These are phyloP conservation scores for Camptophora hylomeconis DNA, from an alignment of 2,329 filamentous ascomycete species.

Conservation along the genomic window DNA sequence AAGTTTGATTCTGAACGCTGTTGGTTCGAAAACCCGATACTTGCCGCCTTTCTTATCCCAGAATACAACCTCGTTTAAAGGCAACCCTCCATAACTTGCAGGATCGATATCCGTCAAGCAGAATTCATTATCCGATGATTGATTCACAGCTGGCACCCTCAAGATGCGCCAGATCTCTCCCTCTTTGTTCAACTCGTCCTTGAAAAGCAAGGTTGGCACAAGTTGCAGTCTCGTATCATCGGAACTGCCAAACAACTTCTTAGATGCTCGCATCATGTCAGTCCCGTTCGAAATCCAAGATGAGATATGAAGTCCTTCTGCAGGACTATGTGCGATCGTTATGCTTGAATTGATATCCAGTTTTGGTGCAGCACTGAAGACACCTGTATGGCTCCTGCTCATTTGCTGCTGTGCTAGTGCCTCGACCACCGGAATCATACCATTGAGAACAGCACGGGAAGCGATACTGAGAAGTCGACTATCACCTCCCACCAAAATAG, in stretches of 20 bases:
- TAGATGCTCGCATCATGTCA: constrained; percentile 5
- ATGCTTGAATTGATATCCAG: constrained; percentile 10
- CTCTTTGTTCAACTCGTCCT: constrained; percentile 4
- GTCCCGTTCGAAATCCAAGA: constrained; percentile 13
- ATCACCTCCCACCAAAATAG: constrained; percentile 23
- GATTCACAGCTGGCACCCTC: constrained; percentile 6
- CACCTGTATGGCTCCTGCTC: constrained; percentile 1
- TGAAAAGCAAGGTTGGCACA: constrained; percentile 12
- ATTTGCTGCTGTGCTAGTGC: no score
- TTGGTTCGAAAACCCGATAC: constrained; percentile 19
- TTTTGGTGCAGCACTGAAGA: constrained; percentile 3
- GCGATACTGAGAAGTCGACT: no score
- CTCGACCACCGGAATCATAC: no score
- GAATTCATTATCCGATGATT: constrained; percentile 21
- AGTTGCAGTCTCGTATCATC: constrained; percentile 7
- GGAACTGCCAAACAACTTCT: not conserved
- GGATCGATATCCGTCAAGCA: constrained; percentile 23
- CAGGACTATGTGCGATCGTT: constrained; percentile 11
- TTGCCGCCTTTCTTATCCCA: constrained; percentile 18
- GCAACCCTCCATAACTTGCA: constrained; percentile 21
- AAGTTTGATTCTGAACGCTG: constrained; percentile 20
- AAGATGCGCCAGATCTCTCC: constrained; percentile 26
- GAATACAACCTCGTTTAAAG: constrained; percentile 24
- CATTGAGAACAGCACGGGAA: no score
- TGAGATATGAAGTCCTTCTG: constrained; percentile 11